Evolutionary conservation across 2,329 filamentous ascomycete genomes (phyloP).

Genomic region (Aspergillus cejpii): DNA sequence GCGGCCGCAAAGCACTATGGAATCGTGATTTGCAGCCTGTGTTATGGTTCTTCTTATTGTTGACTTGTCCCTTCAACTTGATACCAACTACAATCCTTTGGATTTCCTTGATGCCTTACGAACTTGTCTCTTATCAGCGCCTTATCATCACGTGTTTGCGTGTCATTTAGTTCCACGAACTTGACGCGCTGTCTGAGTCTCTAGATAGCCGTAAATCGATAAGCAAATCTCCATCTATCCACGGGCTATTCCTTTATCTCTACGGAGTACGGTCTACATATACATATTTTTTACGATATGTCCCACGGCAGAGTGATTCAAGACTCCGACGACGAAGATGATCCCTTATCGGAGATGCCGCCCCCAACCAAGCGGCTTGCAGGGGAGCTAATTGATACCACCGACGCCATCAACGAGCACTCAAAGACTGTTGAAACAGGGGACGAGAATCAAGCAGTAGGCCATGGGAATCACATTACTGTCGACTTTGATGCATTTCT

Average conservation of each 20-base stretch:
- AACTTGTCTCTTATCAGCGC: not conserved
- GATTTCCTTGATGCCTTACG: not conserved
- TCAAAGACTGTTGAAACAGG: not conserved
- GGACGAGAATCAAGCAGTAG: slow-evolving; percentile 4
- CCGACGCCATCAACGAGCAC: slow-evolving; percentile 1
- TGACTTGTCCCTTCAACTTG: not conserved
- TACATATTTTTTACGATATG: slow-evolving; percentile 23
- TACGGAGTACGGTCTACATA: not conserved
- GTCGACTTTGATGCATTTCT: slow-evolving; percentile 38
- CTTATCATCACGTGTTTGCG: slow-evolving; percentile 31
- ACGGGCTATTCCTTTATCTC: not conserved
- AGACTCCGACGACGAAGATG: slow-evolving; percentile 41
- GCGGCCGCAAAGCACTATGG: slow-evolving; percentile 43
- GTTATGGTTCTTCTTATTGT: slow-evolving; percentile 4
- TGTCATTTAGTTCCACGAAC: slow-evolving; percentile 14
- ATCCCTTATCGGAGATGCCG: slow-evolving; percentile 27
- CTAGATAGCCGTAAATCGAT: not conserved
- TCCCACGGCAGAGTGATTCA: slow-evolving; percentile 36
- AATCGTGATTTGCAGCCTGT: slow-evolving; percentile 9
- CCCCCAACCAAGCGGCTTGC: slow-evolving; percentile 14
- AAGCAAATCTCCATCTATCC: not conserved
- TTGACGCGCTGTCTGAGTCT: not conserved
- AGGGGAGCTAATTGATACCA: slow-evolving; percentile 11
- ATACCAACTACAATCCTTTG: not conserved
- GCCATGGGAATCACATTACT: slow-evolving; percentile 18